Evolutionary conservation across 1,284 basidiomycete genomes (phyloP).

Genomic region (Psilocybe mexicana): DNA sequence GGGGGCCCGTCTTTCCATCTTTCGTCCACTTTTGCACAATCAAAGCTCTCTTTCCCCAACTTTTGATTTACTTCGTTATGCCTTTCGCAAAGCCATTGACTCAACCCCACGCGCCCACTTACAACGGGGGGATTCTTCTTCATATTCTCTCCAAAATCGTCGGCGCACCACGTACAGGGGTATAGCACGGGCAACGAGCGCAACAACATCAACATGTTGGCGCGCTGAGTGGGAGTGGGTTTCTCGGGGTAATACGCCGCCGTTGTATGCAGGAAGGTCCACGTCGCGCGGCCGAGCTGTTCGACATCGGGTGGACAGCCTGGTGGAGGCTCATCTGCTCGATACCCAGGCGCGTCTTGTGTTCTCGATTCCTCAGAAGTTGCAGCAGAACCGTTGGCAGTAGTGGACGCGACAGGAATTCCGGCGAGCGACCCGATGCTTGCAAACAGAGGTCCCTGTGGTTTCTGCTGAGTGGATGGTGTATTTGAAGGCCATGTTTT

Average conservation of each 20-base stretch:
- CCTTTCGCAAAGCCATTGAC: conserved; percentile 85
- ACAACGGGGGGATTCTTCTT: conserved; percentile 73
- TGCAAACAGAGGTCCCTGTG: conserved; percentile 16
- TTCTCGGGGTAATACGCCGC: conserved; percentile 90
- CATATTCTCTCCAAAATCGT: conserved; percentile 75
- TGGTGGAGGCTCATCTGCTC: conserved; percentile 46
- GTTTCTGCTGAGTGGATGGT: background rate
- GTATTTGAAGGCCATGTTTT: conserved; percentile 11
- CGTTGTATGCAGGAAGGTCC: conserved; percentile 94
- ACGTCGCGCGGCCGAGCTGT: conserved; percentile 85
- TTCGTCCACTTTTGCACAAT: conserved; percentile 80
- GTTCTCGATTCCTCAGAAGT: conserved; percentile 23
- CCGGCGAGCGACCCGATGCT: conserved; percentile 36
- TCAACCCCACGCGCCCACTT: conserved; percentile 64
- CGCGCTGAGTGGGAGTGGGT: conserved; percentile 71
- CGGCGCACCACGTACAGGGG: conserved; percentile 84
- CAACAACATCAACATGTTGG: conserved; percentile 80
- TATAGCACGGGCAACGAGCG: conserved; percentile 80
- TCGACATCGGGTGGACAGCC: conserved; percentile 89
- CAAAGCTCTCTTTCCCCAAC: conserved; percentile 81
- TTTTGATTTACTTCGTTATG: conserved; percentile 91
- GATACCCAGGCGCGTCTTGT: conserved; percentile 15
- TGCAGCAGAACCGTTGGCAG: conserved; percentile 26
- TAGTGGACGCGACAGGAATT: background rate
- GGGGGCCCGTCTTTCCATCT: conserved; percentile 89